These are phyloP conservation scores for Aaosphaeria pasadenensis DNA, from an alignment of 2,329 filamentous ascomycete genomes.

Conservation along the genomic window DNA sequence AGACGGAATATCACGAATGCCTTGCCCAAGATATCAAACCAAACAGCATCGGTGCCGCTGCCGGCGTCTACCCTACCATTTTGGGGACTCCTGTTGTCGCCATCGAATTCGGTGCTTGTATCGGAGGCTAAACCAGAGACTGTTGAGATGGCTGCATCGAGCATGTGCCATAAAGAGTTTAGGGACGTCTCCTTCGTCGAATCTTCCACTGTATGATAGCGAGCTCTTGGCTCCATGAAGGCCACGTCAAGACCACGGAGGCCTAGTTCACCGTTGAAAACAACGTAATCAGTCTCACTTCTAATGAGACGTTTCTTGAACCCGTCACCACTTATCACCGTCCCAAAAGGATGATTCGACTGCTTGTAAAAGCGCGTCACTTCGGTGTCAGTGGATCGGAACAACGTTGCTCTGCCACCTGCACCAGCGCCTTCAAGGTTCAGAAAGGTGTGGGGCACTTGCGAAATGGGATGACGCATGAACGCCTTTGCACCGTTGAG, in stretches of 20 bases:
- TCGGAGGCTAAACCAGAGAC: conserved; percentile 69
- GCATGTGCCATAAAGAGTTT: conserved; percentile 86
- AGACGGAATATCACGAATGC: conserved; percentile 76
- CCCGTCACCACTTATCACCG: conserved; percentile 76
- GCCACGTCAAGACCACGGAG: conserved; percentile 88
- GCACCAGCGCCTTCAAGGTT: conserved; percentile 95
- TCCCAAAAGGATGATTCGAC: conserved; percentile 75
- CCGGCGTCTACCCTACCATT: conserved; percentile 65
- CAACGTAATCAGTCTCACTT: conserved; percentile 85
- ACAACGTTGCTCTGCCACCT: conserved; percentile 81
- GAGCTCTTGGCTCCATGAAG: conserved; percentile 79
- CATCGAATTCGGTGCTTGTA: conserved; percentile 64
- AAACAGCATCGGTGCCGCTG: conserved; percentile 68
- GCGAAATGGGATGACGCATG: conserved; percentile 75
- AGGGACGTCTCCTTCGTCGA: conserved; percentile 74
- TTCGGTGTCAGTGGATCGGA: conserved; percentile 83
- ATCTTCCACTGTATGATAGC: conserved; percentile 91
- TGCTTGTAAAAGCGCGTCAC: conserved; percentile 75
- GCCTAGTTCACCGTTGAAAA: conserved; percentile 75
- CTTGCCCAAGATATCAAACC: conserved; percentile 89
- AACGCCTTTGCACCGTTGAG: conserved; percentile 85
- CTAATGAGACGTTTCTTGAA: conserved; percentile 76
- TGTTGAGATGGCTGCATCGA: conserved; percentile 77
- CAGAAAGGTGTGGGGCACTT: conserved; percentile 81
- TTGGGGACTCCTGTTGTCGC: conserved; percentile 56